A percentile compares a stretch with the other conserved stretches of the same genome.
These are phyloP conservation scores for Fusarium zealandicum DNA, from an alignment of 2,329 filamentous ascomycete genomes.

Conservation along the genomic window DNA sequence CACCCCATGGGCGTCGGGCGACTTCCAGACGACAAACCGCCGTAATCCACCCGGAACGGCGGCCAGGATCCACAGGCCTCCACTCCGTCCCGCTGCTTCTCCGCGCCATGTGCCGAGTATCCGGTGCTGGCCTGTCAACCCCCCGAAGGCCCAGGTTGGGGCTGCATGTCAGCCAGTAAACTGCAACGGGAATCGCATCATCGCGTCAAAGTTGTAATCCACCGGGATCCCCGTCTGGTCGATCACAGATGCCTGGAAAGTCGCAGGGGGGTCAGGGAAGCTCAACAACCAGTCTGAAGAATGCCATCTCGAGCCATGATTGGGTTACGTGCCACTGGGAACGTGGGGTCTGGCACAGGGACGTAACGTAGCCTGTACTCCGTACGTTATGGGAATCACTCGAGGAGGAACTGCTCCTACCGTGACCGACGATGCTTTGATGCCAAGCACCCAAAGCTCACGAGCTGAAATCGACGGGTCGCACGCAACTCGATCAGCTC, in stretches of 20 bases:
- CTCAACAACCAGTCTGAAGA: not conserved
- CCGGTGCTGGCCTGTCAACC: slow-evolving; percentile 31
- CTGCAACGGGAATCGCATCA: slow-evolving; percentile 24
- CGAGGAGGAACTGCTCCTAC: not conserved
- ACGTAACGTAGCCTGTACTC: slow-evolving; percentile 14
- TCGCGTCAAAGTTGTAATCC: slow-evolving; percentile 12
- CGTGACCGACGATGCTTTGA: not conserved
- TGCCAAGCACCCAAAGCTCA: not conserved
- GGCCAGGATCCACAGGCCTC: slow-evolving; percentile 19
- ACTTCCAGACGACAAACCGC: slow-evolving; percentile 10
- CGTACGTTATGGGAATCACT: slow-evolving; percentile 2
- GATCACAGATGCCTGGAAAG: slow-evolving; percentile 21
- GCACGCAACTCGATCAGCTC: slow-evolving; percentile 16
- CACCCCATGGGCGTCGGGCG: slow-evolving; percentile 10
- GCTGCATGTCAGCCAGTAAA: slow-evolving; percentile 23
- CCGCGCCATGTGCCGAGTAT: slow-evolving; percentile 41
- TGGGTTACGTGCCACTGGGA: slow-evolving; percentile 23
- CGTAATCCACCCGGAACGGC: slow-evolving; percentile 30
- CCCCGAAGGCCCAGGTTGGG: slow-evolving; percentile 32
- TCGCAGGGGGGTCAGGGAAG: slow-evolving; percentile 9
- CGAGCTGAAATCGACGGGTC: slow-evolving; percentile 10
- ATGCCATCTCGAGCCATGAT: slow-evolving; percentile 14
- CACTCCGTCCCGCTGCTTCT: slow-evolving; percentile 25
- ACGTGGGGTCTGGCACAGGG: slow-evolving; percentile 20
- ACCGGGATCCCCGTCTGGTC: slow-evolving; percentile 21